Evolutionary conservation across 169 alveolate genomes (phyloP).

Genomic region (Eimeria zaria): DNA sequence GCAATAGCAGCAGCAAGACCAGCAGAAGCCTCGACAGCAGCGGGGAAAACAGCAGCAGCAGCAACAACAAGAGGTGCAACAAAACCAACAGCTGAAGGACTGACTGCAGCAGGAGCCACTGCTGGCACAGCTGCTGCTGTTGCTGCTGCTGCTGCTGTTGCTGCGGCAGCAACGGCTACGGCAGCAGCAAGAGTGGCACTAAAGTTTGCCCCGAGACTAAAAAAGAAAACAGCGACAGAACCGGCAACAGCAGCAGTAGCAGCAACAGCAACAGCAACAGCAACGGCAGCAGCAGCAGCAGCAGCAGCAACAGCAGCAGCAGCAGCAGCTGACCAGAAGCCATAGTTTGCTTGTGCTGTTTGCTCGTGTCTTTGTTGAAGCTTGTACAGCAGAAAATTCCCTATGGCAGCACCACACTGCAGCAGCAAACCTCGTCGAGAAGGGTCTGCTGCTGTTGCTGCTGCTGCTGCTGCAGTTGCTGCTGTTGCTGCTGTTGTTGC

Average conservation of each 20-base stretch:
- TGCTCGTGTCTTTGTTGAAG: neutral
- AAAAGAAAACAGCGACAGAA: too few relatives aligned
- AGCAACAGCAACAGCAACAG: slow-evolving; percentile 12
- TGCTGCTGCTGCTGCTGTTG: too few relatives aligned
- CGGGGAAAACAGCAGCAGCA: too few relatives aligned
- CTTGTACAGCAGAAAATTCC: slow-evolving; percentile 36
- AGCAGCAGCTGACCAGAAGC: slow-evolving; percentile 44
- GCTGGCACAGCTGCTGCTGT: too few relatives aligned
- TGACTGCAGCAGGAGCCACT: too few relatives aligned
- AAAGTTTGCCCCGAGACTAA: too few relatives aligned
- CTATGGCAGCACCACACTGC: slow-evolving; percentile 26
- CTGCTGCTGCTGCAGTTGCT: neutral
- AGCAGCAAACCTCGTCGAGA: neutral
- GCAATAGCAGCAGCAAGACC: too few relatives aligned
- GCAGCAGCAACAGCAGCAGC: slow-evolving; percentile 38
- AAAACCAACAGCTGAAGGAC: neutral
- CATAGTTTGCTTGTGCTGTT: neutral
- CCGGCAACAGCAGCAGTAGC: too few relatives aligned
- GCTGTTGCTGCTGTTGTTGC: slow-evolving; percentile 39
- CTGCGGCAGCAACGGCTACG: too few relatives aligned
- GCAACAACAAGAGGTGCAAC: slow-evolving; percentile 3
- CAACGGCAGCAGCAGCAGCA: too few relatives aligned
- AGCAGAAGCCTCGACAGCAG: neutral
- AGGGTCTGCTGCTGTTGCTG: neutral
- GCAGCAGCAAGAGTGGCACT: too few relatives aligned